Base-by-base conservation (phyloP, 2,329 filamentous ascomycete species). In the Aspergillus sojae region DNA sequence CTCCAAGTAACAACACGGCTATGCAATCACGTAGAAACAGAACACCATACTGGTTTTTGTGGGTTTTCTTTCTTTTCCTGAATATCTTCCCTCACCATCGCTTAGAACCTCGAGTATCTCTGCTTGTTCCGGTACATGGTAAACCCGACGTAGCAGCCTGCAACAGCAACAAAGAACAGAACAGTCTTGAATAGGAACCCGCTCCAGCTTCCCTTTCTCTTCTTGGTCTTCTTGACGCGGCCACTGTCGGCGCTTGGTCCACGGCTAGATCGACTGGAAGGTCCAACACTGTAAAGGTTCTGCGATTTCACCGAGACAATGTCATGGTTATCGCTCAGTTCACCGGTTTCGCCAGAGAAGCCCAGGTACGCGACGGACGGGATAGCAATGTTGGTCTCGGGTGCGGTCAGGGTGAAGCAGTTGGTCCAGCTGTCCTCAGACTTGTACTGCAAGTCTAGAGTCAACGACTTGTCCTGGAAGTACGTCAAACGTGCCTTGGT, bases 281-380 rank as follows among this genome's bases (percentile, higher is more conserved):
- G 68, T 53, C 72, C 67, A 61, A 70, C 54, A 64, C 86, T 89
- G 82, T 98, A 98, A 66, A 99, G 83, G 79, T 97, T 99, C 83
- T 91, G 91, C 62, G 94, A 90, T 67, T 89, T 84, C 72, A 99
- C 86, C 57, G 88, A 91, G 76, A 98, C 88, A 78, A 99, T 96
- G 81, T 99, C 95, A 84, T 97, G 94, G 84, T 97, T 97, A 82
- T 99, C 95, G 79, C 89, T 93, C 69, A 99, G 87, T 83, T 99
- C 94, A 74, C 95, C 95, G 19, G 95, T 98, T 83, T 98, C 94
- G 5, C 80, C 81, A 28, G 79, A 85, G 80, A 90, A 88, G 67
- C 88, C 88, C 6, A 90, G 79, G 76, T 89, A 90, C 32, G 86
- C 82, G 60, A 89, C 85, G 11, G 84, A 82, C n/a, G 95, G 95